Percentiles rank a stretch among this genome's conserved stretches.
phyloP scores from a whole-genome alignment of 2,329 filamentous ascomycete genomes.

The Trichoderma sp. region DNA sequence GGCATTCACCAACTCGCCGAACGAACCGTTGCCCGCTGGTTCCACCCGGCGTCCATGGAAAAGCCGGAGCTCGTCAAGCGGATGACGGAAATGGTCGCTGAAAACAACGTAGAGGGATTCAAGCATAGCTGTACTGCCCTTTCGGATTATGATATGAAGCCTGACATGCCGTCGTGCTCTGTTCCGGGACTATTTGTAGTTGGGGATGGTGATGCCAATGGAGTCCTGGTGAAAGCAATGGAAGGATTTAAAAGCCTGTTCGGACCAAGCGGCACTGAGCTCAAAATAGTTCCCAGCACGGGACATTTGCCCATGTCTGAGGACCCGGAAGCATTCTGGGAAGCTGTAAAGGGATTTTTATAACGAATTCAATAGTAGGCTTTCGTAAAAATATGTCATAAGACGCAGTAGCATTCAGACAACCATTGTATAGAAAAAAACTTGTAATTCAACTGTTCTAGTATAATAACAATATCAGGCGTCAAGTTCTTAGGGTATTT shows the following conservation, averaged over 20 bases:
- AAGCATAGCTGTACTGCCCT: constrained; percentile 69
- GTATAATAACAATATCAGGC: background rate
- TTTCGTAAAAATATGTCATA: background rate
- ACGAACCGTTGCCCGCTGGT: constrained; percentile 77
- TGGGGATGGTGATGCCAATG: constrained; percentile 71
- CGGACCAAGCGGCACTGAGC: constrained; percentile 57
- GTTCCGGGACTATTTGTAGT: constrained; percentile 71
- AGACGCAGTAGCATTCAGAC: background rate
- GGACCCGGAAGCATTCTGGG: constrained; percentile 68
- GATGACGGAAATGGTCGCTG: constrained; percentile 70
- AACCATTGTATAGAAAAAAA: background rate
- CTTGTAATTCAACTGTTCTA: background rate
- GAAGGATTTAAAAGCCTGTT: constrained; percentile 67
- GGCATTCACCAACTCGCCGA: constrained; percentile 70
- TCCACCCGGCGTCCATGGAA: constrained; percentile 60
- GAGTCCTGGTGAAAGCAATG: constrained; percentile 78
- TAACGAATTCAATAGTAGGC: constrained; percentile 32
- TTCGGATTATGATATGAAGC: constrained; percentile 70
- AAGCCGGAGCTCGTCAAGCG: constrained; percentile 54
- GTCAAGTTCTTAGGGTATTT: constrained; percentile 22
- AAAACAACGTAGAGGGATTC: constrained; percentile 73
- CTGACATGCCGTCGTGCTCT: constrained; percentile 55
- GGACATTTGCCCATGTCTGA: constrained; percentile 89
- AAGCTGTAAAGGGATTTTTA: constrained; percentile 63
- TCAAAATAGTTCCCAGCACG: constrained; percentile 68